Evolutionary conservation across 78 protist species (phyloP).

Genomic region (Protostelium mycophagum): DNA sequence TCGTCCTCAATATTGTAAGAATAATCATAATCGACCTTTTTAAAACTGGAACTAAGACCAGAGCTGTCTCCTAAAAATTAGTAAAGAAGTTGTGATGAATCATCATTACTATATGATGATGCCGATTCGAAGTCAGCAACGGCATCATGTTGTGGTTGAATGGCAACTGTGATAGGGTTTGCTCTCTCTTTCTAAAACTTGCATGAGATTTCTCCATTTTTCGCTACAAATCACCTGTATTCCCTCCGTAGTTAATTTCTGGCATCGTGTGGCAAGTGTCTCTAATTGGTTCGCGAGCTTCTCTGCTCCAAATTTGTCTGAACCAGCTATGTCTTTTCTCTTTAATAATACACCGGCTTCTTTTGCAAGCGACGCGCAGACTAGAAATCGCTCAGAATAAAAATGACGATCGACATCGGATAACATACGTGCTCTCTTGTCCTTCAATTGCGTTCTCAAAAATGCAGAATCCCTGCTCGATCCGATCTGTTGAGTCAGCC

Average conservation of each 20-base stretch:
- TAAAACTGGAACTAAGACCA: background rate
- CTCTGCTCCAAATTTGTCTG: background rate
- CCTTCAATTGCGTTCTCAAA: background rate
- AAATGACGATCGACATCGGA: background rate
- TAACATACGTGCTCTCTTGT: background rate
- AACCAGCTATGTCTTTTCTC: background rate
- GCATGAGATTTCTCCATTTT: too few relatives aligned
- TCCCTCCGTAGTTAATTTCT: background rate
- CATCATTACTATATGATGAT: background rate
- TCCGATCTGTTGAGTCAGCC: background rate
- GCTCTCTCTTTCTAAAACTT: background rate
- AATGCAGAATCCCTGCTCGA: background rate
- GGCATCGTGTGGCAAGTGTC: background rate
- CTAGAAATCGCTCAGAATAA: background rate
- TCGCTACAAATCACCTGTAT: too few relatives aligned
- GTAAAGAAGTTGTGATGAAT: background rate
- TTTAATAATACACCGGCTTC: background rate
- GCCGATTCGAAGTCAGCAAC: background rate
- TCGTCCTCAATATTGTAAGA: background rate
- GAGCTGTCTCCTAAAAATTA: background rate
- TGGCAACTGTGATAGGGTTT: background rate
- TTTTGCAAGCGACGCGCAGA: background rate
- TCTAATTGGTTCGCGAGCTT: background rate
- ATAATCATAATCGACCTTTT: background rate
- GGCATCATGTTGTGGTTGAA: background rate